Conservation (phyloP, 495 filamentous ascomycete genomes). For the Annulohypoxylon nitens region DNA sequence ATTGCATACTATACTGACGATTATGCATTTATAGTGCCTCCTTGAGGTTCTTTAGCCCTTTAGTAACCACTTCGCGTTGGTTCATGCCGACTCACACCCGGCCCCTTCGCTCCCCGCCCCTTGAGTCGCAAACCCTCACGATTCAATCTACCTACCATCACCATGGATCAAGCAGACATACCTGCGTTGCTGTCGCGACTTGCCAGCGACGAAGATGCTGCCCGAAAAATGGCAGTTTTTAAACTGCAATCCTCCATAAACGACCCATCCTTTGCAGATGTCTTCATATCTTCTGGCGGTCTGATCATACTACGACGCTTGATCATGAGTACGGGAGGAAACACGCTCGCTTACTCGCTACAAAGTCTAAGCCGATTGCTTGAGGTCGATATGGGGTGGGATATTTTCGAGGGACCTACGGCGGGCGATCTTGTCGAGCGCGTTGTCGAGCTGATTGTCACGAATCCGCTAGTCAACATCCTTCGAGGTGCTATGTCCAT, state of each 20-base stretch:
- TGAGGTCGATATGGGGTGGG: conserved; percentile 98
- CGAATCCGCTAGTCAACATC: conserved; percentile 96
- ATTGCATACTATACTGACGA: conserved; percentile 13
- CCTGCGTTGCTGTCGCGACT: conserved; percentile 68
- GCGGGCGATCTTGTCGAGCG: conserved; percentile 70
- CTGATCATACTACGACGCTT: conserved; percentile 83
- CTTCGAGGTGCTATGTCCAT: conserved; percentile 97
- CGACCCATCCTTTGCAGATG: conserved; percentile 95
- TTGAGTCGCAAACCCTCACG: conserved; percentile 32
- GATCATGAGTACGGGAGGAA: conserved; percentile 85
- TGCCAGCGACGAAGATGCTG: conserved; percentile 78
- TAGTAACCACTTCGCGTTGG: conserved; percentile 37
- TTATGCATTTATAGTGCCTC: conserved; percentile 45
- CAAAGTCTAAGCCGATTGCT: conserved; percentile 87
- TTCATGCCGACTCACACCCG: conserved; percentile 17
- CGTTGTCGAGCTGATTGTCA: conserved; percentile 94
- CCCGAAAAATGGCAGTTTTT: conserved; percentile 99
- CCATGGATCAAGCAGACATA: conserved; percentile 68
- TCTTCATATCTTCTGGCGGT: conserved; percentile 92
- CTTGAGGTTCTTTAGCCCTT: conserved; percentile 32
- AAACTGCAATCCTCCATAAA: conserved; percentile 94
- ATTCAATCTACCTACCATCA: conserved; percentile 21
- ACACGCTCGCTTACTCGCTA: conserved; percentile 94
- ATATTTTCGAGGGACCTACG: conserved; percentile 69
- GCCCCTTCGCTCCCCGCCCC: conserved; percentile 26